Conservation (phyloP, 148 eudicot species). For the Vaccinium macrocarpon region DNA sequence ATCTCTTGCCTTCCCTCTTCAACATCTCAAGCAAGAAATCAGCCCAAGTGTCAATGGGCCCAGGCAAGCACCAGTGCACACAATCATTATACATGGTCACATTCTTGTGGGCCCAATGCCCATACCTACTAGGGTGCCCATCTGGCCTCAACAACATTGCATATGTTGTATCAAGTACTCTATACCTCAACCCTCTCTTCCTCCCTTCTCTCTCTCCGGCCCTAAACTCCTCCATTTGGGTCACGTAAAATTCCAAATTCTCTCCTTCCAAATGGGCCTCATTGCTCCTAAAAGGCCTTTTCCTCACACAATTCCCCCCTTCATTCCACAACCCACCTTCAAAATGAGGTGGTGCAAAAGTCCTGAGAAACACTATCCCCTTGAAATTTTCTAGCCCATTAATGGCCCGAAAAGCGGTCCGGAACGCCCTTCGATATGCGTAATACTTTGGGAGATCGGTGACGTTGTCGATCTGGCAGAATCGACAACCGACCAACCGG, state of each 20-base stretch:
- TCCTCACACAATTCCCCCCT: constrained; percentile 12
- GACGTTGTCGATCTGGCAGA: not conserved
- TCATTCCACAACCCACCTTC: constrained; percentile 13
- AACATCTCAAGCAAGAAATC: constrained; percentile 56
- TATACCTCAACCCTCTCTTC: constrained; percentile 35
- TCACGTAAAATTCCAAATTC: constrained; percentile 35
- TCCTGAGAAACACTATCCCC: constrained; percentile 2
- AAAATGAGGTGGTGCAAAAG: constrained; percentile 14
- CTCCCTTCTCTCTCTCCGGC: constrained; percentile 37
- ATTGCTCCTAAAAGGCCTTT: constrained; percentile 26
- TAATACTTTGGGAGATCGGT: constrained; percentile 6
- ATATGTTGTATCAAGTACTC: constrained; percentile 44
- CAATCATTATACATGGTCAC: constrained; percentile 48
- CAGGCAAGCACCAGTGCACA: constrained; percentile 72
- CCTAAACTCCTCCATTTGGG: constrained; percentile 42
- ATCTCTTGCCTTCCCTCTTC: constrained; percentile 26
- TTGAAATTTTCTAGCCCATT: not conserved
- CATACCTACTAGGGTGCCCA: constrained; percentile 61
- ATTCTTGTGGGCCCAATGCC: constrained; percentile 41
- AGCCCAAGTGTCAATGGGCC: constrained; percentile 61
- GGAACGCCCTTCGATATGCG: not conserved
- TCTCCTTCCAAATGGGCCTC: constrained; percentile 40
- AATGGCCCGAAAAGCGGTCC: not conserved
- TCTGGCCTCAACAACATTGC: constrained; percentile 58
- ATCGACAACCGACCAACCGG: not conserved